phyloP scores from a whole-genome alignment of 306 rosid genomes.

The Trifolium fragiferum region DNA sequence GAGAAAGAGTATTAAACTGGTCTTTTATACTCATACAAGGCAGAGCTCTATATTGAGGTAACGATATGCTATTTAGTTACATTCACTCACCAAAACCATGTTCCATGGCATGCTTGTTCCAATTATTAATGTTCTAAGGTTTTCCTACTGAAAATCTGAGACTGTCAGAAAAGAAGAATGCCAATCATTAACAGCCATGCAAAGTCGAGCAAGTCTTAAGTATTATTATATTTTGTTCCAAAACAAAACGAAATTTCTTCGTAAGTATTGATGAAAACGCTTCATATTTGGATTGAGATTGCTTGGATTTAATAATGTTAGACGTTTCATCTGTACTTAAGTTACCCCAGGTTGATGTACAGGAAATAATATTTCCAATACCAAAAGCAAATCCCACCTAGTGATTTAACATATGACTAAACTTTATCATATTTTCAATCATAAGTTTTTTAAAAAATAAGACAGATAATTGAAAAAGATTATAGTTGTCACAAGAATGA shows the following conservation, averaged over 20 bases:
- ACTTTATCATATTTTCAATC: background rate
- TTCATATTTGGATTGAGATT: too few relatives aligned
- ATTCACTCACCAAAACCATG: background rate
- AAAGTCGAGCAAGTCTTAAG: background rate
- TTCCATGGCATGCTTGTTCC: background rate
- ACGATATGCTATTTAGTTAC: background rate
- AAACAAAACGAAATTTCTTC: too few relatives aligned
- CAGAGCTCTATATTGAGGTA: too few relatives aligned
- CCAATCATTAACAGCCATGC: background rate
- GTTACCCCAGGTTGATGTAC: too few relatives aligned
- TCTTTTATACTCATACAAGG: background rate
- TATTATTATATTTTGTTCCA: too few relatives aligned
- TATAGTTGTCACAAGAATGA: slow-evolving; percentile 5
- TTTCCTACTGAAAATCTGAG: background rate
- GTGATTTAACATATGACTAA: background rate
- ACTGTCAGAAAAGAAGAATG: slow-evolving; percentile 1
- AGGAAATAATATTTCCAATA: too few relatives aligned
- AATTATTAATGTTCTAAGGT: background rate
- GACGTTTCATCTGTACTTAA: too few relatives aligned
- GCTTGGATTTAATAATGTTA: too few relatives aligned
- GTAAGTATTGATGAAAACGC: too few relatives aligned
- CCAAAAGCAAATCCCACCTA: too few relatives aligned
- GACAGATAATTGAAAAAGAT: slow-evolving; percentile 3
- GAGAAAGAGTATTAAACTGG: too few relatives aligned
- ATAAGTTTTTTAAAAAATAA: background rate